These are phyloP conservation scores for Pelargonium fulgidum DNA, from an alignment of 441 rosid genomes.

Conservation along the genomic window DNA sequence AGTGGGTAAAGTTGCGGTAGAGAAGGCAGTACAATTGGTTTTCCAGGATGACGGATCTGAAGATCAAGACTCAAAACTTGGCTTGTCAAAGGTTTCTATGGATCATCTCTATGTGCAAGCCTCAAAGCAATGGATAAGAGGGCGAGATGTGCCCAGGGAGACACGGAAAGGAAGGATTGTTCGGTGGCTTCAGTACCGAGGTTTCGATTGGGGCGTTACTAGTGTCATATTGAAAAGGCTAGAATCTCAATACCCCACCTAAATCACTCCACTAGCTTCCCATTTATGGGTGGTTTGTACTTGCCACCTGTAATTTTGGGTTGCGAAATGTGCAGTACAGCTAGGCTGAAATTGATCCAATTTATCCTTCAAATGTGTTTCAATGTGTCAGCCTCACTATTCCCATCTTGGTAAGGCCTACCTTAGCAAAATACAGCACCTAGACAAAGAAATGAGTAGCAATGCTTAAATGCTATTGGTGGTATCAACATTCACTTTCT, in stretches of 20 bases:
- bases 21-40: constrained; percentile 62
- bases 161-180: constrained; percentile 68
- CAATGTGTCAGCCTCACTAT: no score
- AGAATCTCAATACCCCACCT: constrained; percentile 39
- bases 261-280: constrained; percentile 7
- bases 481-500: background rate
- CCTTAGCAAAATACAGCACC: background rate
- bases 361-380: no score
- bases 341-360: background rate
- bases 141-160: constrained; percentile 49
- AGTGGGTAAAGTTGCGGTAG: constrained; percentile 41
- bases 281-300: no score
- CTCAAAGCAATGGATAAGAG: constrained; percentile 72
- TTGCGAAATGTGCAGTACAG: constrained; percentile 4
- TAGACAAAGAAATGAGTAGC: background rate
- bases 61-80: constrained; percentile 41
- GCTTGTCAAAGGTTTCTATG: constrained; percentile 57
- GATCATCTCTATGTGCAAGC: constrained; percentile 66
- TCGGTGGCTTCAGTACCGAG: constrained; percentile 89
- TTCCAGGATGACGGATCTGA: constrained; percentile 43
- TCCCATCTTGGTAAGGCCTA: no score
- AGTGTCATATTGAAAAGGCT: constrained; percentile 51
- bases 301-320: background rate
- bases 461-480: background rate
- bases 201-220: constrained; percentile 71